These are phyloP conservation scores for Septoria petroselini DNA, from an alignment of 2,329 filamentous ascomycete genomes.

Conservation along the genomic window DNA sequence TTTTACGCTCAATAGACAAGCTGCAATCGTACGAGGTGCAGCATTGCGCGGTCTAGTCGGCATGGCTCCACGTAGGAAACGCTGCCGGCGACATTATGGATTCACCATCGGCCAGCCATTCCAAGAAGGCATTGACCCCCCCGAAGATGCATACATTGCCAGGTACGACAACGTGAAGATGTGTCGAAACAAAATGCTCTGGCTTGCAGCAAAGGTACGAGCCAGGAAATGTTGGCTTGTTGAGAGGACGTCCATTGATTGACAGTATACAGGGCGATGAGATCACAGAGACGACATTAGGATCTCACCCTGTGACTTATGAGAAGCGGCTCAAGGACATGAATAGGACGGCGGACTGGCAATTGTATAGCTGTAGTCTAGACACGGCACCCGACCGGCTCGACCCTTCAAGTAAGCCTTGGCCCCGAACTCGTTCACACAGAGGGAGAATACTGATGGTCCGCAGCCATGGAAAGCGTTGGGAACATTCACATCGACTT, in stretches of 20 bases:
- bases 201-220: too few species aligned
- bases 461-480: too few species aligned
- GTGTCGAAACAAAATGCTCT: slow-evolving; percentile 13
- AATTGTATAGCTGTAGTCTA: slow-evolving; percentile 5
- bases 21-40: slow-evolving; percentile 21
- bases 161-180: slow-evolving; percentile 10
- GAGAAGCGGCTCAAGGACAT: slow-evolving; percentile 4
- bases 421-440: too few species aligned
- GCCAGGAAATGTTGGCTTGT: slow-evolving; percentile 8
- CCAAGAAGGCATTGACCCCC: slow-evolving; percentile 15
- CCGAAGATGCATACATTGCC: not conserved
- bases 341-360: too few species aligned
- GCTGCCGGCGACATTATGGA: slow-evolving; percentile 20
- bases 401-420: too few species aligned
- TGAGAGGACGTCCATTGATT: not conserved
- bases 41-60: slow-evolving; percentile 20
- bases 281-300: slow-evolving; percentile 7
- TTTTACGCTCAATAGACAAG: slow-evolving; percentile 14
- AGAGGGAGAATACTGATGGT: too few species aligned
- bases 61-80: slow-evolving; percentile 15
- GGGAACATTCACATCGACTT: too few species aligned
- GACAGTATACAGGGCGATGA: slow-evolving; percentile 10
- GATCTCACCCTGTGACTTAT: too few species aligned
- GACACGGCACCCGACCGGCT: slow-evolving; percentile 3
- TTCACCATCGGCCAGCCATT: slow-evolving; percentile 8